Evolutionary conservation across 225 moss, liverwort and hornwort species (phyloP).

Genomic region (Asterella californica): DNA sequence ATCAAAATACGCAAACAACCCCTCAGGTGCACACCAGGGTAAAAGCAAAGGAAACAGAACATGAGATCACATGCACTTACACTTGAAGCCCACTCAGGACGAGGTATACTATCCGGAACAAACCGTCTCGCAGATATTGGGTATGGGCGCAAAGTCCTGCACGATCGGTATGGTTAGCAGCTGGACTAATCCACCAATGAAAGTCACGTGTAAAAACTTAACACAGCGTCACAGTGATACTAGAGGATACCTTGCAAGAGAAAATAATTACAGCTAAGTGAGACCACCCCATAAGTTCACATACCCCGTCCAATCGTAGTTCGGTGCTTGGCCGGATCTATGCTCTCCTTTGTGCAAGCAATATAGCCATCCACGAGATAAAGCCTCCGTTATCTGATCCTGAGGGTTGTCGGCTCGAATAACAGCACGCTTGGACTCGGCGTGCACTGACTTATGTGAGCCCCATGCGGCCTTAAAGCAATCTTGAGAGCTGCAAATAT

Average conservation of each 20-base stretch:
- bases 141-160: conserved; percentile 71
- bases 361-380: conserved; percentile 83
- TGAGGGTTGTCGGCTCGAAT: conserved; percentile 26
- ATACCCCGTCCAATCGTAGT: conserved; percentile 82
- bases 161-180: not conserved
- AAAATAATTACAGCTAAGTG: not conserved
- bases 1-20: conserved; percentile 11
- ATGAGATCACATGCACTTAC: conserved; percentile 29
- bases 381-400: conserved; percentile 57
- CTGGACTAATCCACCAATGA: not conserved
- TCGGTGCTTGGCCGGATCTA: conserved; percentile 53
- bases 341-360: conserved; percentile 86
- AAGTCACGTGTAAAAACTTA: not conserved
- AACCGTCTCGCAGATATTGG: conserved; percentile 89
- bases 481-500: conserved; percentile 81
- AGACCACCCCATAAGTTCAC: not conserved
- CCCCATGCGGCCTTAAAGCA: conserved; percentile 91
- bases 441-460: conserved; percentile 70
- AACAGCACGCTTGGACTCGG: conserved; percentile 25
- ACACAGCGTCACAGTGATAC: not conserved
- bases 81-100: conserved; percentile 90
- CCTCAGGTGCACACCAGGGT: not conserved
- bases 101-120: conserved; percentile 73
- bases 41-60: not conserved
- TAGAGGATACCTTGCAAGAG: not conserved